These are phyloP conservation scores for Termitomyces sp. DNA, from an alignment of 1,284 basidiomycete species.

Conservation along the genomic window DNA sequence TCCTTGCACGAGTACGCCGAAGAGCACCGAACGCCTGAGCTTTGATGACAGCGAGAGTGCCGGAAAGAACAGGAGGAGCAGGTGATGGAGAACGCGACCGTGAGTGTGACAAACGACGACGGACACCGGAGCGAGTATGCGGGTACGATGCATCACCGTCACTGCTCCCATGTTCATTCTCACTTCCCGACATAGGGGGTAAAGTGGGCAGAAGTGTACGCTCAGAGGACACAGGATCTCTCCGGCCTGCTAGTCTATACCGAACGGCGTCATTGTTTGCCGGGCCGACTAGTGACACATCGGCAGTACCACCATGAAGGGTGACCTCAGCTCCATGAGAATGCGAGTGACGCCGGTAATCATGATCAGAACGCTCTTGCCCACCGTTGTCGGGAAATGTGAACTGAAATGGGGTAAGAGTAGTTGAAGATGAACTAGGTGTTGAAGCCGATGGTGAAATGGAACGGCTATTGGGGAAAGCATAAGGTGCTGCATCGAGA, in stretches of 20 bases:
- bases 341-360: slow-evolving; percentile 54
- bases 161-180: slow-evolving; percentile 50
- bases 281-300: slow-evolving; percentile 53
- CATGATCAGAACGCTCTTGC: slow-evolving; percentile 58
- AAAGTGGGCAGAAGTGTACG: slow-evolving; percentile 44
- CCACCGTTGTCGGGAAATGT: slow-evolving; percentile 50
- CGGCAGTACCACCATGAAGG: slow-evolving; percentile 65
- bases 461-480: slow-evolving; percentile 64
- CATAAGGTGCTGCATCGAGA: slow-evolving; percentile 56
- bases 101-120: slow-evolving; percentile 36
- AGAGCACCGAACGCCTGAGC: slow-evolving; percentile 81
- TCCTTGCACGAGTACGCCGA: slow-evolving; percentile 66
- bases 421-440: slow-evolving; percentile 60
- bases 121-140: slow-evolving; percentile 36
- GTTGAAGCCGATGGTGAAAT: slow-evolving; percentile 60
- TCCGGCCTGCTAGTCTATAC: slow-evolving; percentile 48
- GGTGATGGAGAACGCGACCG: slow-evolving; percentile 73
- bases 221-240: slow-evolving; percentile 46
- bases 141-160: slow-evolving; percentile 48
- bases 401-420: slow-evolving; percentile 63
- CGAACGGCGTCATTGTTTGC: slow-evolving; percentile 49
- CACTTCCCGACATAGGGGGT: slow-evolving; percentile 46
- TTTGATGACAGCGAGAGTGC: slow-evolving; percentile 81
- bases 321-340: slow-evolving; percentile 53
- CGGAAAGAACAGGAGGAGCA: slow-evolving; percentile 56